phyloP scores from a whole-genome alignment of 495 filamentous ascomycete genomes.

The Aspergillus conjunctus region DNA sequence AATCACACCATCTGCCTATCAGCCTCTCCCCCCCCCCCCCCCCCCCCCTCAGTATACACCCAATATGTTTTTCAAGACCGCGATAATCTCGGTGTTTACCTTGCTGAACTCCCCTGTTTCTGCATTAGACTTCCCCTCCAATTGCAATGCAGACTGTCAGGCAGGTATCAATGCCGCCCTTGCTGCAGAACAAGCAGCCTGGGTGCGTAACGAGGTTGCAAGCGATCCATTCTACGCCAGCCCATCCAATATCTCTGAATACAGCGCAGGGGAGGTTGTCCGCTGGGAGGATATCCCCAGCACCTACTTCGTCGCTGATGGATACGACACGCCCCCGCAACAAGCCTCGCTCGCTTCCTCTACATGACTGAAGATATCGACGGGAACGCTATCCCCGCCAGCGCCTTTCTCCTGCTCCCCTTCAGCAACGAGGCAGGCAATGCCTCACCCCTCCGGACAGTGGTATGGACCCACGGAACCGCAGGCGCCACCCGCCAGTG shows the following conservation, averaged over 20 bases:
- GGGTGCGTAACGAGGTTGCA: neutral
- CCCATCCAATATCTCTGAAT: constrained; percentile 1
- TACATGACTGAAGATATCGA: constrained; percentile 12
- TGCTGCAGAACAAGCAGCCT: neutral
- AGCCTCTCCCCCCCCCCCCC: neutral
- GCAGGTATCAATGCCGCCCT: constrained; percentile 3
- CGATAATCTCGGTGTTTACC: neutral
- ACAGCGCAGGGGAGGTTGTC: constrained; percentile 9
- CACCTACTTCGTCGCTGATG: neutral
- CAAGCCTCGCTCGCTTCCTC: constrained; percentile 5
- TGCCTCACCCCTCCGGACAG: neutral
- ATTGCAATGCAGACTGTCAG: constrained; percentile 2
- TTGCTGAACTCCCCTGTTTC: neutral
- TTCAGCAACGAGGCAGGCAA: neutral
- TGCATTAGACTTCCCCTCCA: constrained; percentile 2
- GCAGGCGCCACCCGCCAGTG: constrained; percentile 9
- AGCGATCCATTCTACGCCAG: constrained; percentile 13
- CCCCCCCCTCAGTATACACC: neutral
- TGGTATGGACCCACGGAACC: constrained; percentile 18
- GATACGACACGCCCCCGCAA: constrained; percentile 2
- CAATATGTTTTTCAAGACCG: neutral
- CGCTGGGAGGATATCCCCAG: constrained; percentile 10
- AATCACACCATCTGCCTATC: neutral
- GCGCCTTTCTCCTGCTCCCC: constrained; percentile 7
- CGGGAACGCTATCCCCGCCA: constrained; percentile 6